Base-by-base conservation (phyloP, 305 asterid genomes). In the Fraxinus dipetala region DNA sequence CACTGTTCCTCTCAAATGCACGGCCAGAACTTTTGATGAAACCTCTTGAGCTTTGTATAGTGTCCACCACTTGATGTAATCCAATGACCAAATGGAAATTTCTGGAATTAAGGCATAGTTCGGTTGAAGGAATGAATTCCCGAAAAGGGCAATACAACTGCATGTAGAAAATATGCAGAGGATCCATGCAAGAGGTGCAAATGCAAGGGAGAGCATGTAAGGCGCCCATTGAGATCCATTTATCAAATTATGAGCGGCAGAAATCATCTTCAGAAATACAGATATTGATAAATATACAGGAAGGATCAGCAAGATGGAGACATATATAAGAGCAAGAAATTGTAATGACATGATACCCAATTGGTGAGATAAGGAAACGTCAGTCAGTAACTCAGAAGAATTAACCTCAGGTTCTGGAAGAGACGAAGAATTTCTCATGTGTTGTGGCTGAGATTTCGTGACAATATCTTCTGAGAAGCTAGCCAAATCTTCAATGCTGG, bases 61-160 rank as follows among this genome's bases (percentile, higher is more conserved):
- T 2, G 97, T 87, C 98, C 97, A 93, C 98, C 98, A 93, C 82
- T 92, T 93, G 70, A 92, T 85, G 65, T 87, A 93, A 78, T 89
- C 95, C 28, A 84, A 20, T n/a, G 98, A 92, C 92, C 94, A 92
- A 26, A 91, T 80, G 24, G 97, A 88, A 63, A 85, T 81, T 36
- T 85, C 85, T 28, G 95, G 95, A 48, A 77, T 86, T 69, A 93
- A 75, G 6, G 92, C 92, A 65, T 91, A 93, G 72, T 93, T 93
- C 43, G 93, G 97, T 78, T 92, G 97, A 74, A 93, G 95, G 77
- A 93, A 87, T 30, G 93, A 87, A 30, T 86, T 90, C 28, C 98
- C 98, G 16, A 93, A 85, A n/a, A 89, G 38, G 22, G 93, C 86
- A 30, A 93, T 82, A 40, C 88, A 85, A 63, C 81, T 84, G 86